Percentiles rank a stretch among this genome's conserved stretches.
Evolutionary conservation across 2,329 filamentous ascomycete genomes (phyloP).

Genomic region (Trichoderma koningii): DNA sequence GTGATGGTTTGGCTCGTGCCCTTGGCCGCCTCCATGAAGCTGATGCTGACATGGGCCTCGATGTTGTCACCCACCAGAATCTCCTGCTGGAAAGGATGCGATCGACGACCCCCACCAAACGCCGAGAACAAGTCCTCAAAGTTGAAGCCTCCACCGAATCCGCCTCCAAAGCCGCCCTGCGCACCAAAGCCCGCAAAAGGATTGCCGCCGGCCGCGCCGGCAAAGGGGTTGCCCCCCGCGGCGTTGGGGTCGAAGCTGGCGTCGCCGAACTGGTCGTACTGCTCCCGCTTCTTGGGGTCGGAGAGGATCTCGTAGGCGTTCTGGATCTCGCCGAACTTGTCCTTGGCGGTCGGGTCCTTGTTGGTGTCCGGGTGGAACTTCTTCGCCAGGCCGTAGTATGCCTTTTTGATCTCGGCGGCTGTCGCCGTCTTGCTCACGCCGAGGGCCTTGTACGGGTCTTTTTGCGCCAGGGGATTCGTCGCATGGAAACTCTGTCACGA

Average conservation of each 20-base stretch:
- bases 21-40: slow-evolving; percentile 94
- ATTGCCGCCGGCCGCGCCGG: slow-evolving; percentile 62
- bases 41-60: slow-evolving; percentile 88
- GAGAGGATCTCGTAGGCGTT: slow-evolving; percentile 91
- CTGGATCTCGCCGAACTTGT: slow-evolving; percentile 91
- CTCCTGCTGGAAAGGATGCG: slow-evolving; percentile 72
- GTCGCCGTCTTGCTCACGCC: slow-evolving; percentile 83
- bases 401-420: slow-evolving; percentile 90
- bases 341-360: slow-evolving; percentile 90
- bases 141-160: slow-evolving; percentile 82
- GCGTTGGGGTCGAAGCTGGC: slow-evolving; percentile 82
- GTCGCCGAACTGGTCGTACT: slow-evolving; percentile 87
- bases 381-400: slow-evolving; percentile 96
- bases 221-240: slow-evolving; percentile 62
- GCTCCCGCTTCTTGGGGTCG: slow-evolving; percentile 88
- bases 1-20: slow-evolving; percentile 85
- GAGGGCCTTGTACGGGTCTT: slow-evolving; percentile 85
- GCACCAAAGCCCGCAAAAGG: slow-evolving; percentile 61
- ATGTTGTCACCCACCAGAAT: slow-evolving; percentile 93
- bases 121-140: slow-evolving; percentile 95
- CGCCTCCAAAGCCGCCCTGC: slow-evolving; percentile 68
- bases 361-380: slow-evolving; percentile 98
- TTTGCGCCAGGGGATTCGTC: slow-evolving; percentile 55
- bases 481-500: slow-evolving; percentile 59
- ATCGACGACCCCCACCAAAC: slow-evolving; percentile 65